Base-by-base conservation (phyloP, 495 filamentous ascomycete genomes). In the Usnea hakonensis region DNA sequence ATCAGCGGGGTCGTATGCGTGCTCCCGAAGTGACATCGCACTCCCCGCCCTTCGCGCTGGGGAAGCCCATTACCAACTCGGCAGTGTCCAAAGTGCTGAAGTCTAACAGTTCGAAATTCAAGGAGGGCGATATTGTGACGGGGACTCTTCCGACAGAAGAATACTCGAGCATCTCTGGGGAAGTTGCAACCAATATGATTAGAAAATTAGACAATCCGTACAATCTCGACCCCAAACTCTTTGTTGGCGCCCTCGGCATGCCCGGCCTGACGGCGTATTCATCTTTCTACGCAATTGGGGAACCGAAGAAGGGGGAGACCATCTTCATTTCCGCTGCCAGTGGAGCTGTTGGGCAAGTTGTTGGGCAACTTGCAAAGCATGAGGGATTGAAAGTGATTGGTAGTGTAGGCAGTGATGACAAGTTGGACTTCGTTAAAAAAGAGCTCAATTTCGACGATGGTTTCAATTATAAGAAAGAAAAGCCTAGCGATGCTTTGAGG, bases 321-420 rank as follows among this genome's bases (percentile, higher is more conserved):
- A 87, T 93, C 62, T 90, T 90, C 71, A 80, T 93, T 62, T 85
- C 81, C 40, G 80, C 85, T 11, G 89, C 89, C 0, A 83, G 82
- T 5, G 89, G 89, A 3, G 89, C 89, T 2, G 89, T 93, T 13
- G 89, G 89, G 1, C 81, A 87, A 72, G 72, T 91, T 5, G 89
- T 91, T 16, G 89, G 88, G 7, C 87, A 90, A 73, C 67, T 91
- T 35, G 88, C 89, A 17, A 91, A 90, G 77, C 85, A 87, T 65
- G 90, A 95, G 75, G 92, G 92, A 5, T 76, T 97, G 50, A 85
- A 75, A 53, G 93, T 96, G 14, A 87, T 96, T 70, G 92, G 89
- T 16, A 86, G 82, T 69, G 89, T 81, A 43, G 86, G 87, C 13
- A 82, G 80, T 9, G 84, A 88, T 55, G 82, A 86, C 58, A 90